A percentile compares a stretch with the other conserved stretches of the same genome.
phyloP scores from a whole-genome alignment of 2,329 filamentous ascomycete species.

The Catunica adiposa region DNA sequence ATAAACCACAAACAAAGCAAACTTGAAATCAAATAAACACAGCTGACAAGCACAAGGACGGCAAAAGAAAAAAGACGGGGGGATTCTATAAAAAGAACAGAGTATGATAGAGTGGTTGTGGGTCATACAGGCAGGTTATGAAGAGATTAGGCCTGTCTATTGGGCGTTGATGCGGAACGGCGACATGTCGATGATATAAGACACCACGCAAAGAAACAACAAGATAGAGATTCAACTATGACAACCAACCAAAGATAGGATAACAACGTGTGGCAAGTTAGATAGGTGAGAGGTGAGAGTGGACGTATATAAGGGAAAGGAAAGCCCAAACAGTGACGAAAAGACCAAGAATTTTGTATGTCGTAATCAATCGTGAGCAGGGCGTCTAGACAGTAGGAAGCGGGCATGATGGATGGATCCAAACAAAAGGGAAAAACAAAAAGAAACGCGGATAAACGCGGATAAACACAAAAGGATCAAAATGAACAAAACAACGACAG shows the following conservation, averaged over 20 bases:
- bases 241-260: not conserved
- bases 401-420: conserved; percentile 5
- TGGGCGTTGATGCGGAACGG: not conserved
- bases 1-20: not conserved
- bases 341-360: not conserved
- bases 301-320: not conserved
- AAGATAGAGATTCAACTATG: not conserved
- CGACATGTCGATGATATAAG: not conserved
- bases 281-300: not conserved
- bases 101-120: not conserved
- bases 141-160: not conserved
- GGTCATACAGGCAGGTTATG: not conserved
- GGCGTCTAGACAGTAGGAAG: conserved; percentile 9
- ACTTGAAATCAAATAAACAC: conserved; percentile 1
- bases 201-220: not conserved
- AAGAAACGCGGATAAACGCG: not conserved
- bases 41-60: not conserved
- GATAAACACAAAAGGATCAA: not conserved
- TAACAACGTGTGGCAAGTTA: not conserved
- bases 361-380: conserved; percentile 14
- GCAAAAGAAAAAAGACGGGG: not conserved
- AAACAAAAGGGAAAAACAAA: not conserved
- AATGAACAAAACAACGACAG: conserved; percentile 1
- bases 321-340: not conserved
- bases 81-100: not conserved